A percentile compares a stretch with the other conserved stretches of the same genome.
Evolutionary conservation across 2,329 filamentous ascomycete genomes (phyloP).

Genomic region (Penicillium occitanis): DNA sequence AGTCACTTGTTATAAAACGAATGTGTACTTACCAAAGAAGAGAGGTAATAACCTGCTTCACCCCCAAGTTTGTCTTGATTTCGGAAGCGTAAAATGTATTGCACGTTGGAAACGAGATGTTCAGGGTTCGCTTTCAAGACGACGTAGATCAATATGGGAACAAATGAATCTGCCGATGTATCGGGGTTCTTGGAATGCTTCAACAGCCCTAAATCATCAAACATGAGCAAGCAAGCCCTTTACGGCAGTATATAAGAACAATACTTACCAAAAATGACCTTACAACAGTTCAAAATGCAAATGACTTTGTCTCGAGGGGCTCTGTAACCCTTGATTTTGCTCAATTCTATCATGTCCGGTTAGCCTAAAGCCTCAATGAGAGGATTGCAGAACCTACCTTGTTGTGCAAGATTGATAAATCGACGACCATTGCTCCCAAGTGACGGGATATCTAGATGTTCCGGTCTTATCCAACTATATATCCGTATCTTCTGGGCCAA

Average conservation of each 20-base stretch:
- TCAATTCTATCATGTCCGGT: conserved; percentile 60
- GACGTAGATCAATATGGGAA: conserved; percentile 92
- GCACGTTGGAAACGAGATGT: conserved; percentile 93
- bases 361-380: background rate
- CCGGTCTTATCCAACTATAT: conserved; percentile 90
- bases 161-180: conserved; percentile 93
- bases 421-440: conserved; percentile 82
- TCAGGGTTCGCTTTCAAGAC: conserved; percentile 93
- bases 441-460: conserved; percentile 87
- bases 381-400: conserved; percentile 56
- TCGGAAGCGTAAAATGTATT: conserved; percentile 94
- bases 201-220: conserved; percentile 62
- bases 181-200: conserved; percentile 85
- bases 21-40: conserved; percentile 67
- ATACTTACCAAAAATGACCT: conserved; percentile 86
- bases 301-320: conserved; percentile 99
- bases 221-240: background rate
- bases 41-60: conserved; percentile 98
- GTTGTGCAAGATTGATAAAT: conserved; percentile 84
- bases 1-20: background rate
- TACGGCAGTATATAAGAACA: background rate
- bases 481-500: conserved; percentile 95
- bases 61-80: conserved; percentile 96
- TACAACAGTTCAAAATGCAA: conserved; percentile 97
- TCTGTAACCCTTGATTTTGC: conserved; percentile 95